Evolutionary conservation across 345 rosid genomes (phyloP).

Genomic region (Euphorbia lathyris): DNA sequence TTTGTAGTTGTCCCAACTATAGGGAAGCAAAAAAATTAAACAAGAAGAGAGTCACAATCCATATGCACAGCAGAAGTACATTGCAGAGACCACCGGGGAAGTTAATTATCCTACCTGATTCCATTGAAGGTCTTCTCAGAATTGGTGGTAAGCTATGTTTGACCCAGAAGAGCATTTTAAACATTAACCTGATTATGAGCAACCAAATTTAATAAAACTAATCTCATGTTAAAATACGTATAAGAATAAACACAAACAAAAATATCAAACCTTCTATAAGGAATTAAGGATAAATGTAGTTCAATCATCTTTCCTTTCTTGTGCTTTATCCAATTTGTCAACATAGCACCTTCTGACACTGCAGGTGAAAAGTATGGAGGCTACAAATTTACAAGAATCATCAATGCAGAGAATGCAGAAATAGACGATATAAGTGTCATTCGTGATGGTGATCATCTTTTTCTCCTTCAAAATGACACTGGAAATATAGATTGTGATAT

Average conservation of each 20-base stretch:
- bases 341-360: conserved; percentile 35
- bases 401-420: conserved; percentile 67
- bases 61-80: conserved; percentile 40
- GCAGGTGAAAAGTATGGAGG: conserved; percentile 86
- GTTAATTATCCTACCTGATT: conserved; percentile 74
- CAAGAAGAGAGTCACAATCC: conserved; percentile 77
- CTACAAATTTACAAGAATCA: conserved; percentile 46
- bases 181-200: conserved; percentile 24
- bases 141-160: conserved; percentile 66
- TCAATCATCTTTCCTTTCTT: conserved; percentile 16
- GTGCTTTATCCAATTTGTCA: conserved; percentile 31
- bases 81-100: conserved; percentile 38
- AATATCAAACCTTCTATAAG: conserved; percentile 20
- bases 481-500: conserved; percentile 27
- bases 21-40: conserved; percentile 24
- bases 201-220: conserved; percentile 9
- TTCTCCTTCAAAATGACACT: conserved; percentile 45
- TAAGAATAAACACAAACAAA: neutral
- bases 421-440: conserved; percentile 73
- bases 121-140: conserved; percentile 72
- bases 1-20: conserved; percentile 20
- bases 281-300: conserved; percentile 9
- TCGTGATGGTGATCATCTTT: conserved; percentile 93
- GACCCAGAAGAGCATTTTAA: conserved; percentile 22
- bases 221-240: neutral